Percentiles rank a stretch among this genome's conserved stretches.
Evolutionary conservation across 371 early-diverging fungal species (phyloP).

Genomic region (Actinomucor elegans): DNA sequence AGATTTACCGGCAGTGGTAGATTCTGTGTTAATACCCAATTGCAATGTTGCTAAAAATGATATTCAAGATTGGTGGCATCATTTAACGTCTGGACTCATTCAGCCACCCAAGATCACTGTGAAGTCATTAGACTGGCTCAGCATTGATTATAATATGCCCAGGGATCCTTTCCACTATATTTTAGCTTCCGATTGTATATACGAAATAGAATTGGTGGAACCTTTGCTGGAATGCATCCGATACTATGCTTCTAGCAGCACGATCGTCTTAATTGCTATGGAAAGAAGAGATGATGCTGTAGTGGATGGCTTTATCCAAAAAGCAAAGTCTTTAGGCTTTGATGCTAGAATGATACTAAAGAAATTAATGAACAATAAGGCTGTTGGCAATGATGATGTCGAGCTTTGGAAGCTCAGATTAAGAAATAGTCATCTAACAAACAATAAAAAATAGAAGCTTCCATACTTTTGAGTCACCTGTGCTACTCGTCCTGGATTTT

Average conservation of each 20-base stretch:
- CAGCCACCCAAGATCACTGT: constrained; percentile 22
- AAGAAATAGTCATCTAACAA: not conserved
- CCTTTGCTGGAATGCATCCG: constrained; percentile 24
- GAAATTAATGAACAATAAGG: constrained; percentile 19
- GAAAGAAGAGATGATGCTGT: constrained; percentile 39
- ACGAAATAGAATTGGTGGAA: constrained; percentile 28
- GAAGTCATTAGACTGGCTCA: constrained; percentile 33
- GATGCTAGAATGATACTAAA: constrained; percentile 34
- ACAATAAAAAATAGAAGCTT: too few relatives aligned
- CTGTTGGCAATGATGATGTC: constrained; percentile 32
- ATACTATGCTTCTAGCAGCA: constrained; percentile 14
- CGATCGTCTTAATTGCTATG: constrained; percentile 28
- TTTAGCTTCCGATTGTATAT: constrained; percentile 43
- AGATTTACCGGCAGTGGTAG: constrained; percentile 33
- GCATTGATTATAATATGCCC: not conserved
- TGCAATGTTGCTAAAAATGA: constrained; percentile 7
- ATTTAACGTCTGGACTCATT: constrained; percentile 4
- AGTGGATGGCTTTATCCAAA: constrained; percentile 33
- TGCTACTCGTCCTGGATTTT: constrained; percentile 4
- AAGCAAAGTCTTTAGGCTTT: constrained; percentile 32
- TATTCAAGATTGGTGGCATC: constrained; percentile 36
- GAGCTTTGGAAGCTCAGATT: constrained; percentile 43
- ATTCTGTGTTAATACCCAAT: constrained; percentile 25
- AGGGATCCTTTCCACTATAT: constrained; percentile 30
- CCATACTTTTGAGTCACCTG: too few relatives aligned